Evolutionary conservation across 2,329 filamentous ascomycete species (phyloP), one percentile per base, ranked within the genome.

Genomic region (Tolypocladium nubicola): DNA sequence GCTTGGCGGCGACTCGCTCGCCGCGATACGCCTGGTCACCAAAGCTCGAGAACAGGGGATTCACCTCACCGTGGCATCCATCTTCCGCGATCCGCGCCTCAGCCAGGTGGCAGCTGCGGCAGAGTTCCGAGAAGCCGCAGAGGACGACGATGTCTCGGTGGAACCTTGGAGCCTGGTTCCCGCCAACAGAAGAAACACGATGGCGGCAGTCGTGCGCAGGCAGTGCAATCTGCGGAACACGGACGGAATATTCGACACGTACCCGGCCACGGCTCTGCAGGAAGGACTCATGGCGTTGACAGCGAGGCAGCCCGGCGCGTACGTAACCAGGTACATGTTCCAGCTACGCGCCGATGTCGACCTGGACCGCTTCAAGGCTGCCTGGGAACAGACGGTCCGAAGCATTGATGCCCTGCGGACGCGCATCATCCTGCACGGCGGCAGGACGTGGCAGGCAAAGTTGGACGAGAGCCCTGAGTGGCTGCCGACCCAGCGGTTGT

Each of bases 221-320:
- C 39, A 41, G n/a, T 41, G 39, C n/a, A 45, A 45, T 23, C n/a
- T 11, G n/a, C 10, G 41, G 23, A n/a, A 21, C 16, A 69, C 49
- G 16, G 38, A 45, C 23, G 41, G 19, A 4, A 45, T 50, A 8
- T 21, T 14, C 13, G 73, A 77, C 55, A 60, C 70, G 1, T 76
- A 72, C 52, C 74, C 74, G 10, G 75, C 72, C 62, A 72, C 72
- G 6, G 66, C 69, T 1, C 64, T 76, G 1, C 75, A 77, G 55
- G 71, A 72, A 57, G 73, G 72, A 2, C 65, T 77, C 1, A 62
- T 77, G 26, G 68, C 73, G 0, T 58, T 75, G 0, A 65, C 72
- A 0, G 63, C 60, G 16, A 68, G 67, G 47, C 63, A 69, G 16
- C 53, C 64, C 0, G 72, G 71, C 3, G 68, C 70, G 1, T 77